A percentile compares a stretch with the other conserved stretches of the same genome.
Conservation (phyloP, 73 alveolate species). For the Blepharisma japonicum region DNA sequence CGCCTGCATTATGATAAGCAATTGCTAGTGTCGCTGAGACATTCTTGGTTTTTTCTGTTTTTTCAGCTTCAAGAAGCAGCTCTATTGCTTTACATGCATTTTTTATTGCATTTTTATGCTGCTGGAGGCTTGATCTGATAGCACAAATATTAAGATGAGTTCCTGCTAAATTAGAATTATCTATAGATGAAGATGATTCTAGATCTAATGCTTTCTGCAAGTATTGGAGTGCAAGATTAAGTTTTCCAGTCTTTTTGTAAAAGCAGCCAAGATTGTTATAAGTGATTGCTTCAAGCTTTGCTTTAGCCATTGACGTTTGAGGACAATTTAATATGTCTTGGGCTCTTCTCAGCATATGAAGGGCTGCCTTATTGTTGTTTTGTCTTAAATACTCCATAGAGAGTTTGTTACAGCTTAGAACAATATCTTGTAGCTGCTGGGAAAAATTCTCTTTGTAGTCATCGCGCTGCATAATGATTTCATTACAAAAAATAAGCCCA, state of each 20-base stretch:
- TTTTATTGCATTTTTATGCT: too few relatives aligned
- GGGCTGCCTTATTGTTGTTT: not conserved
- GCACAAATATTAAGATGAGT: not conserved
- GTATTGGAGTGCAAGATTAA: constrained; percentile 35
- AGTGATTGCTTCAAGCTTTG: constrained; percentile 38
- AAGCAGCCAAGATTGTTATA: constrained; percentile 39
- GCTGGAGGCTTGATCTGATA: too few relatives aligned
- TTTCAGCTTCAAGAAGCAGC: too few relatives aligned
- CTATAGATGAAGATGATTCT: constrained; percentile 24
- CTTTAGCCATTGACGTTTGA: constrained; percentile 35
- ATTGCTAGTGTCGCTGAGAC: too few relatives aligned
- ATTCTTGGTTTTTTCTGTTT: too few relatives aligned
- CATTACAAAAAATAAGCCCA: too few relatives aligned
- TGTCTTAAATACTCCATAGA: not conserved
- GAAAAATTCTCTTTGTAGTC: too few relatives aligned
- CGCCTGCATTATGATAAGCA: too few relatives aligned
- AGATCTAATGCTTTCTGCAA: constrained; percentile 47
- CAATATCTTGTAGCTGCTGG: not conserved
- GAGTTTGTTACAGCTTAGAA: not conserved
- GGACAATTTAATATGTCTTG: not conserved
- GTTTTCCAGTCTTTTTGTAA: constrained; percentile 33
- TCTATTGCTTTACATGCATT: too few relatives aligned
- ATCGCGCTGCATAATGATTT: too few relatives aligned
- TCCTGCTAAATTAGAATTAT: not conserved
- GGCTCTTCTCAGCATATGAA: constrained; percentile 13